phyloP scores from a whole-genome alignment of 2,329 filamentous ascomycete species.

The Fulvia fulva region DNA sequence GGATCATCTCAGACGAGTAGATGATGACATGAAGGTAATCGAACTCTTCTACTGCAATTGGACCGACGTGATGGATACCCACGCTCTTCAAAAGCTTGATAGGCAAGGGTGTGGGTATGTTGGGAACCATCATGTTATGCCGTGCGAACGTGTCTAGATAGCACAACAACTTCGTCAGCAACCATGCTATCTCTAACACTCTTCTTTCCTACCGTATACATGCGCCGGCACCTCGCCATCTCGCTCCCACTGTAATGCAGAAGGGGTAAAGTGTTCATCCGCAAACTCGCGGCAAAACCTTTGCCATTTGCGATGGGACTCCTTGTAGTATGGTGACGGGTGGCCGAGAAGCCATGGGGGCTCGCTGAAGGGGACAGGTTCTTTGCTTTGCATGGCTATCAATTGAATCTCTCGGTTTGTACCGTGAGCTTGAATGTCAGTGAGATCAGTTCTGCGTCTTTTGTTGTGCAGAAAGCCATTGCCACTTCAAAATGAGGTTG shows the following conservation, averaged over 20 bases:
- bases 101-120: conserved; percentile 74
- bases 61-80: conserved; percentile 65
- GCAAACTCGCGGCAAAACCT: conserved; percentile 67
- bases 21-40: conserved; percentile 84
- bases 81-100: conserved; percentile 72
- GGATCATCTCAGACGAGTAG: conserved; percentile 65
- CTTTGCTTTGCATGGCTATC: not conserved
- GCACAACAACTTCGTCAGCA: not conserved
- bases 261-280: conserved; percentile 65
- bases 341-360: conserved; percentile 71
- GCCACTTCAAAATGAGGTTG: not conserved
- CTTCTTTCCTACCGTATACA: not conserved
- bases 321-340: conserved; percentile 80
- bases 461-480: not conserved
- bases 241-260: conserved; percentile 71
- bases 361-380: conserved; percentile 50
- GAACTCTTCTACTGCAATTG: conserved; percentile 71
- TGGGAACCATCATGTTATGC: conserved; percentile 68
- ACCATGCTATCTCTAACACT: not conserved
- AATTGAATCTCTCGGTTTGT: not conserved
- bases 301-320: conserved; percentile 65
- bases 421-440: not conserved
- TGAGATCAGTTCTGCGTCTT: not conserved
- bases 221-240: conserved; percentile 48
- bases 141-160: conserved; percentile 57